Evolutionary conservation across 2,329 filamentous ascomycete species (phyloP).

Genomic region (Ophiostoma novo-ulmi): DNA sequence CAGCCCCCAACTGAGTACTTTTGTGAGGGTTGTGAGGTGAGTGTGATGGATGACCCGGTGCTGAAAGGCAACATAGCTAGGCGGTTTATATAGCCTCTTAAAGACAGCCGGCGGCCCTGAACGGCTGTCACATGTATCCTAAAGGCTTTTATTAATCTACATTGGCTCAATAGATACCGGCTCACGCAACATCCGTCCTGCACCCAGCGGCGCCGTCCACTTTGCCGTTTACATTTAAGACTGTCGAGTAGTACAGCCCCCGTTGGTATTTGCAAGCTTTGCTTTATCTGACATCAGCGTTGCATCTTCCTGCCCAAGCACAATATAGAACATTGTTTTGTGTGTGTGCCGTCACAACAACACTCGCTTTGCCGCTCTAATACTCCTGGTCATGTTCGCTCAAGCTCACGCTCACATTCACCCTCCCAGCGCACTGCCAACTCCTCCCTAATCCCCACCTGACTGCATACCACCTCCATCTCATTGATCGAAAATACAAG

Average conservation of each 20-base stretch:
- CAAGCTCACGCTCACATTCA: background rate
- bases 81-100: background rate
- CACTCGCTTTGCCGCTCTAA: too few species aligned
- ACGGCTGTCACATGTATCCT: background rate
- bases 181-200: background rate
- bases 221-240: background rate
- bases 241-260: background rate
- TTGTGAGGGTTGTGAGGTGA: background rate
- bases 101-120: background rate
- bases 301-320: background rate
- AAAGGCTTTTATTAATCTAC: background rate
- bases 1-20: background rate
- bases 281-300: conserved; percentile 20
- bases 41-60: background rate
- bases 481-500: background rate
- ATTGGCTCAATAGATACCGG: background rate
- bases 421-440: background rate
- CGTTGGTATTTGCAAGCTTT: background rate
- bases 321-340: background rate
- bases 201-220: background rate
- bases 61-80: background rate
- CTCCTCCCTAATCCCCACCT: conserved; percentile 19
- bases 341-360: background rate
- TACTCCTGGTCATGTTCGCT: background rate
- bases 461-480: conserved; percentile 15